phyloP scores from a whole-genome alignment of 805 yeast species.

The Lipomyces spencermartinsiae region DNA sequence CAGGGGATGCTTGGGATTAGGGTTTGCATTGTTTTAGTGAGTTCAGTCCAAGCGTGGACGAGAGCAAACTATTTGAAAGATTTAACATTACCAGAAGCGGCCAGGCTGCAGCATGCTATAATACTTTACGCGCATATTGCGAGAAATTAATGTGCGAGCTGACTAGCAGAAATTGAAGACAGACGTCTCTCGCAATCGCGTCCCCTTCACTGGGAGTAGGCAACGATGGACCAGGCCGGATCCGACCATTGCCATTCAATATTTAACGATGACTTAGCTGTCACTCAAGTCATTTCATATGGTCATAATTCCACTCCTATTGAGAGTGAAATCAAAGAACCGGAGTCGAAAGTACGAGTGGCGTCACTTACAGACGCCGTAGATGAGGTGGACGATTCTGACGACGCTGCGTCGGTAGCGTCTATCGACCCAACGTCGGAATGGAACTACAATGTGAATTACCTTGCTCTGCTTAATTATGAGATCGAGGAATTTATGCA shows the following conservation, averaged over 20 bases:
- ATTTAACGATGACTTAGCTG: not conserved
- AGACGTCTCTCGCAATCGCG: not conserved
- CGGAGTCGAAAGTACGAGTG: not conserved
- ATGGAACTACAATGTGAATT: conserved; percentile 18
- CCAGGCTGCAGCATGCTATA: not conserved
- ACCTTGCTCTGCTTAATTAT: conserved; percentile 24
- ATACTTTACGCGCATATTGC: not conserved
- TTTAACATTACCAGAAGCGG: not conserved
- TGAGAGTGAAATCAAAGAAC: not conserved
- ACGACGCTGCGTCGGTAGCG: conserved; percentile 3
- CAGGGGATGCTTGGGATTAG: not conserved
- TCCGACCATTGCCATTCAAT: not conserved
- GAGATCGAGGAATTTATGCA: conserved; percentile 30
- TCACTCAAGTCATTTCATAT: not conserved
- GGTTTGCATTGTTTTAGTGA: not conserved
- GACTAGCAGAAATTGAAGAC: not conserved
- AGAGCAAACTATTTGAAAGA: too few relatives aligned
- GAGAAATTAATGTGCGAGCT: not conserved
- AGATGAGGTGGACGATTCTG: not conserved
- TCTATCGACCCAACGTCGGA: conserved; percentile 7
- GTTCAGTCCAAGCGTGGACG: not conserved
- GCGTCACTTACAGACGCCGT: not conserved
- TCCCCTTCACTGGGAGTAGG: not conserved
- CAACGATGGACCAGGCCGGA: not conserved
- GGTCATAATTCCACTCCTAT: not conserved